These are phyloP conservation scores for Gyrodon lividus DNA, from an alignment of 768 basidiomycete species.

Conservation along the genomic window DNA sequence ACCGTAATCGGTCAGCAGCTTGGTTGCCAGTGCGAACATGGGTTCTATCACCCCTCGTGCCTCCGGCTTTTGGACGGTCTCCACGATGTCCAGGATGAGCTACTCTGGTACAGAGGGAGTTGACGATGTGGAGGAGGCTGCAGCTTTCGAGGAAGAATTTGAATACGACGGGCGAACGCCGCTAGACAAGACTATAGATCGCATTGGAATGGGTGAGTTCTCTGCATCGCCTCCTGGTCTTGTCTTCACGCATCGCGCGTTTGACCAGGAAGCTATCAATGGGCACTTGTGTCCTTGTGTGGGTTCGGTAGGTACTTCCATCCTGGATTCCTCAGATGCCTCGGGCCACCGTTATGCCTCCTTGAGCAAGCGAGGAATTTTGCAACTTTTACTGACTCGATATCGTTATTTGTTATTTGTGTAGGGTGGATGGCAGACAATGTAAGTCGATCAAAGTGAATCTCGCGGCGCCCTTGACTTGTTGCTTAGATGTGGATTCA, in stretches of 20 bases:
- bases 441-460: slow-evolving; percentile 41
- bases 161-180: slow-evolving; percentile 49
- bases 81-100: slow-evolving; percentile 25
- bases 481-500: slow-evolving; percentile 85
- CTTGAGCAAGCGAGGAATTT: no score
- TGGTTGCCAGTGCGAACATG: slow-evolving; percentile 27
- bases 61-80: slow-evolving; percentile 48
- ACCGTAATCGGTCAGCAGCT: neutral
- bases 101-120: slow-evolving; percentile 42
- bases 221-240: no score
- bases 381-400: slow-evolving; percentile 1
- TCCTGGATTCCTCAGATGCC: neutral
- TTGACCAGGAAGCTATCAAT: slow-evolving; percentile 68
- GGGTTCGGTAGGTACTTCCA: slow-evolving; percentile 71
- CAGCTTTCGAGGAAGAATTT: slow-evolving; percentile 19
- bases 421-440: slow-evolving; percentile 94
- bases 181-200: slow-evolving; percentile 85
- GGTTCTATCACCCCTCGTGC: slow-evolving; percentile 45
- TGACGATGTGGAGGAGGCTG: slow-evolving; percentile 30
- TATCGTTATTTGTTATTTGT: neutral
- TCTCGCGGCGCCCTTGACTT: slow-evolving; percentile 25
- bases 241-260: neutral
- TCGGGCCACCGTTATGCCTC: no score
- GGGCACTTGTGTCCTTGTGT: slow-evolving; percentile 79
- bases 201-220: slow-evolving; percentile 79